Evolutionary conservation across 108 stramenopile genomes (phyloP).

Genomic region (Nitzschia sp.): DNA sequence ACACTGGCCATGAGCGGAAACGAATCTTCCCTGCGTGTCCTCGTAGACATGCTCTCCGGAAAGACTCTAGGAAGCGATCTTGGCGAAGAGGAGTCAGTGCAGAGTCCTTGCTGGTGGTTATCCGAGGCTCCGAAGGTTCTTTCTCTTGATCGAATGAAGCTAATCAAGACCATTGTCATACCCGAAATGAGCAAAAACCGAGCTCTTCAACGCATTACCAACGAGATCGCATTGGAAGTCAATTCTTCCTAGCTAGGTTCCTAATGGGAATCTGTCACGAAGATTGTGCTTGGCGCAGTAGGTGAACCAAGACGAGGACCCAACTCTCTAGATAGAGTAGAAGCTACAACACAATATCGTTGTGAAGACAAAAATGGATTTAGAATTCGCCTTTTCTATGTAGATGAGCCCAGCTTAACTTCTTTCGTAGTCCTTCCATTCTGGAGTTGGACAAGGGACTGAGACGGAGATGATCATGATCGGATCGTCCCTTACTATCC

Average conservation of each 20-base stretch:
- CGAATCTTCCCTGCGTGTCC: slow-evolving; percentile 51
- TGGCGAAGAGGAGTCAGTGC: not conserved
- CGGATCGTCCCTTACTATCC: not conserved
- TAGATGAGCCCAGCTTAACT: no score
- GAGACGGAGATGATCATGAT: no score
- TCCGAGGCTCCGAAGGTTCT: slow-evolving; percentile 46
- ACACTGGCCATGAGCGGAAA: slow-evolving; percentile 50
- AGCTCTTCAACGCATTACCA: slow-evolving; percentile 73
- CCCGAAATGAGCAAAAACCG: slow-evolving; percentile 86
- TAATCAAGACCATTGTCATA: slow-evolving; percentile 55
- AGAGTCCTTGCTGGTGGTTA: slow-evolving; percentile 58
- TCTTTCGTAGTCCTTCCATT: no score
- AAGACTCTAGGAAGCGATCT: not conserved
- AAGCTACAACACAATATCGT: no score
- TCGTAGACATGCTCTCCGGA: slow-evolving; percentile 67
- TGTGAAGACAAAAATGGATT: no score
- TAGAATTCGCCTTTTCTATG: no score
- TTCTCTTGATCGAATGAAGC: slow-evolving; percentile 46
- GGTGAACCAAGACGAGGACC: no score
- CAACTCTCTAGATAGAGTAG: no score
- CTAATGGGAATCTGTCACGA: no score
- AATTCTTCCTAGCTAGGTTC: slow-evolving; percentile 1
- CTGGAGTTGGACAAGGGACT: no score
- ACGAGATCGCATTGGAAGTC: slow-evolving; percentile 74
- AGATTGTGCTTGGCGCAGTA: no score